These are phyloP conservation scores for Beauveria brongniartii DNA, from an alignment of 2,329 filamentous ascomycete genomes.

Conservation along the genomic window DNA sequence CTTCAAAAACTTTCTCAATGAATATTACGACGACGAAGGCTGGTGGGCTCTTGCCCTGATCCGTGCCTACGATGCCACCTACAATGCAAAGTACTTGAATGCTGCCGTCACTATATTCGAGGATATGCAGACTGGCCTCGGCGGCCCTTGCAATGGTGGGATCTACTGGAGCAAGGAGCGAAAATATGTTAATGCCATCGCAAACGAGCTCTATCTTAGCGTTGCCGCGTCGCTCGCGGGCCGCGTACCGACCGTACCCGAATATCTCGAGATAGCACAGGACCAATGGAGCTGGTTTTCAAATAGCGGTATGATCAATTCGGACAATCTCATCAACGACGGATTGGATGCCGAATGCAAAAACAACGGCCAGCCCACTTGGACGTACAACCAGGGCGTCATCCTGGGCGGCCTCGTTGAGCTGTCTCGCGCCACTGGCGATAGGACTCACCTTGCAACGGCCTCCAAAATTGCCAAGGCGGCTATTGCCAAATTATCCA, in stretches of 20 bases:
- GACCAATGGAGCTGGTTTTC: conserved; percentile 47
- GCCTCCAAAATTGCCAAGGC: conserved; percentile 44
- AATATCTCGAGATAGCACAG: conserved; percentile 41
- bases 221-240: conserved; percentile 46
- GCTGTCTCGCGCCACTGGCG: conserved; percentile 35
- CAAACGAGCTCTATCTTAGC: conserved; percentile 50
- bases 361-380: conserved; percentile 43
- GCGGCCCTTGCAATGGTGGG: conserved; percentile 42
- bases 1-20: conserved; percentile 38
- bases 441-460: conserved; percentile 31
- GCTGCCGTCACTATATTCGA: conserved; percentile 45
- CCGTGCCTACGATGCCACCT: conserved; percentile 46
- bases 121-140: conserved; percentile 43
- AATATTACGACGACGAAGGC: conserved; percentile 53
- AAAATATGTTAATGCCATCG: conserved; percentile 45
- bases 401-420: conserved; percentile 48
- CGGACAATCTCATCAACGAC: conserved; percentile 43
- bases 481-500: conserved; percentile 37
- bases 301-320: conserved; percentile 43
- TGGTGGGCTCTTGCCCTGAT: conserved; percentile 58
- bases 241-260: conserved; percentile 28
- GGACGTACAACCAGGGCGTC: conserved; percentile 52
- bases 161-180: conserved; percentile 49
- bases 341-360: conserved; percentile 39
- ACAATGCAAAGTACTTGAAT: conserved; percentile 43